Conservation (phyloP, 345 rosid genomes). For the Bruguiera sexangula region DNA sequence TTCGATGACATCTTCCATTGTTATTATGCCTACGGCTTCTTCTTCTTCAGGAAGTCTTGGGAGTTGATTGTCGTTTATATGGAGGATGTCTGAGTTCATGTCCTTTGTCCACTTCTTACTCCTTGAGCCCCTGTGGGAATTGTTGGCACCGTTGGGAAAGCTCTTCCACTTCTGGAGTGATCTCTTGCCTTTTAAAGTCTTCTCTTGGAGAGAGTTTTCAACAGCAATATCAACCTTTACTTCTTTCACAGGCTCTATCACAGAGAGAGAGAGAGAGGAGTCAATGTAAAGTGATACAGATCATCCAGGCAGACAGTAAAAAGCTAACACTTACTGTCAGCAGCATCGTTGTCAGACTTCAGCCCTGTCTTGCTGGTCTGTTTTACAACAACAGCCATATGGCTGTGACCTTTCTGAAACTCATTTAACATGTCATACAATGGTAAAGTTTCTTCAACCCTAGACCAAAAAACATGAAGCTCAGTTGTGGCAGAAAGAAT, state of each 20-base stretch:
- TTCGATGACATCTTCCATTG: conserved; percentile 99
- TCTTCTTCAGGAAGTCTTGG: conserved; percentile 75
- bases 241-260: conserved; percentile 47
- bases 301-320: neutral
- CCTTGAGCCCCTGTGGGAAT: conserved; percentile 49
- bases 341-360: conserved; percentile 18
- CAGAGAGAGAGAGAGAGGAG: neutral
- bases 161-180: conserved; percentile 80
- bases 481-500: neutral
- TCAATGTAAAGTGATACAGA: neutral
- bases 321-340: conserved; percentile 34
- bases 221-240: conserved; percentile 56
- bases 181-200: conserved; percentile 48
- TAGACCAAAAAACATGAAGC: conserved; percentile 18
- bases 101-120: conserved; percentile 75
- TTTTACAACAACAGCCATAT: conserved; percentile 91
- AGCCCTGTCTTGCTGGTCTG: conserved; percentile 37
- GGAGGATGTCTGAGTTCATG: conserved; percentile 62
- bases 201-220: conserved; percentile 47
- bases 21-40: conserved; percentile 87
- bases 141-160: conserved; percentile 49
- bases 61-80: conserved; percentile 60
- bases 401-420: conserved; percentile 99
- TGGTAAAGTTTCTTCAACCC: conserved; percentile 81
- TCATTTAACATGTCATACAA: conserved; percentile 94